Percentiles rank a stretch among this genome's conserved stretches.
Conservation (phyloP, 345 rosid genomes). For the Citropsis articulata region DNA sequence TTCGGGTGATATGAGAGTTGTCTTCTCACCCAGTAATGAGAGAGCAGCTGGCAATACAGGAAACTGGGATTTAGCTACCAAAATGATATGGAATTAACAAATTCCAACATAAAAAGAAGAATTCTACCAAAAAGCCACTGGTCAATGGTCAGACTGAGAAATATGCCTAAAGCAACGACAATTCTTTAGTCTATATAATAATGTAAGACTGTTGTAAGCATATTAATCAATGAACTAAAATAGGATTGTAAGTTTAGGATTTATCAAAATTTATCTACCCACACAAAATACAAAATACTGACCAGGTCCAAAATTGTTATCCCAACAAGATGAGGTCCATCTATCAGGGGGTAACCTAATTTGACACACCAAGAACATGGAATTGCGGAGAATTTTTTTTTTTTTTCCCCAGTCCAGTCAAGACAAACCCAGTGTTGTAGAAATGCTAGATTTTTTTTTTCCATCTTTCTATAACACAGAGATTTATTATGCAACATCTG, state of each 20-base stretch:
- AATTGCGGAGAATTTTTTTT: neutral
- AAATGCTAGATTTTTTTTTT: neutral
- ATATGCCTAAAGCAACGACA: neutral
- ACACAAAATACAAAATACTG: neutral
- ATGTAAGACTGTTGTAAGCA: neutral
- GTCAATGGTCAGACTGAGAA: neutral
- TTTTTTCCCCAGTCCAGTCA: neutral
- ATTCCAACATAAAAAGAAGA: neutral
- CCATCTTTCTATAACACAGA: neutral
- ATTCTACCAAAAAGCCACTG: neutral
- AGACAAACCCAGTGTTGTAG: neutral
- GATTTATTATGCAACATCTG: neutral
- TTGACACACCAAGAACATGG: neutral
- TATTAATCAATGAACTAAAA: neutral
- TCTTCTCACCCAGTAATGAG: constrained; percentile 90
- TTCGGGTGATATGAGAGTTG: constrained; percentile 94
- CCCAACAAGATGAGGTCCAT: constrained; percentile 1
- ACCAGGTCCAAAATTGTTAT: neutral
- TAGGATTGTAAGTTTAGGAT: neutral
- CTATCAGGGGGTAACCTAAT: neutral
- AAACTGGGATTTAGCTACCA: constrained; percentile 19
- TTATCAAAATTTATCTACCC: neutral
- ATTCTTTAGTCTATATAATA: neutral
- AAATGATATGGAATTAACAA: constrained; percentile 4
- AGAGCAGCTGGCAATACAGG: constrained; percentile 68